A percentile compares a stretch with the other conserved stretches of the same genome.
These are phyloP conservation scores for Termitomyces sp. DNA, from an alignment of 768 basidiomycete genomes.

Conservation along the genomic window DNA sequence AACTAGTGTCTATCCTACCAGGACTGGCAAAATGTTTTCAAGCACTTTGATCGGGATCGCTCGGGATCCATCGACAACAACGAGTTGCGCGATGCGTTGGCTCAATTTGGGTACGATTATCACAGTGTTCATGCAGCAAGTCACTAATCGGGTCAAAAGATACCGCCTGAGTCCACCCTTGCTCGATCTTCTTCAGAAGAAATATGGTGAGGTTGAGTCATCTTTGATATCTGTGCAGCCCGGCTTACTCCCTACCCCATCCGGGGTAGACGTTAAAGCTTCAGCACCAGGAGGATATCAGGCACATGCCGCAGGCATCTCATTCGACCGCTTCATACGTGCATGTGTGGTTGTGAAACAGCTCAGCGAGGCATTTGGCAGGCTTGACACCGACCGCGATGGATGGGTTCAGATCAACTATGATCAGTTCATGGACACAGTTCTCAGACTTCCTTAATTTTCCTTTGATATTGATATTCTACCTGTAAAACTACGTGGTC, in stretches of 20 bases:
- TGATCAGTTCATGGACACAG: slow-evolving; percentile 68
- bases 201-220: slow-evolving; percentile 59
- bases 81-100: slow-evolving; percentile 68
- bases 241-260: slow-evolving; percentile 27
- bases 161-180: slow-evolving; percentile 69
- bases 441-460: slow-evolving; percentile 52
- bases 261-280: slow-evolving; percentile 58
- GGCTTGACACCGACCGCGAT: slow-evolving; percentile 60
- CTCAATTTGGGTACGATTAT: slow-evolving; percentile 61
- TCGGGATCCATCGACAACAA: slow-evolving; percentile 72
- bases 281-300: slow-evolving; percentile 29
- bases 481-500: too few species aligned
- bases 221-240: neutral
- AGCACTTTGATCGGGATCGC: slow-evolving; percentile 79
- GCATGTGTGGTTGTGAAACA: slow-evolving; percentile 83
- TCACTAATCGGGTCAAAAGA: slow-evolving; percentile 19
- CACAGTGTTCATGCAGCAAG: neutral
- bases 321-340: slow-evolving; percentile 84
- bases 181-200: slow-evolving; percentile 64
- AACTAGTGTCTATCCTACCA: slow-evolving; percentile 15
- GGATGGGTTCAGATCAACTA: slow-evolving; percentile 77
- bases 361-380: slow-evolving; percentile 66
- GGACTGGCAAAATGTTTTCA: slow-evolving; percentile 86
- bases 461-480: too few species aligned
- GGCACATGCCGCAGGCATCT: slow-evolving; percentile 51